These are phyloP conservation scores for Bombardia bombarda DNA, from an alignment of 495 filamentous ascomycete species.

Conservation along the genomic window DNA sequence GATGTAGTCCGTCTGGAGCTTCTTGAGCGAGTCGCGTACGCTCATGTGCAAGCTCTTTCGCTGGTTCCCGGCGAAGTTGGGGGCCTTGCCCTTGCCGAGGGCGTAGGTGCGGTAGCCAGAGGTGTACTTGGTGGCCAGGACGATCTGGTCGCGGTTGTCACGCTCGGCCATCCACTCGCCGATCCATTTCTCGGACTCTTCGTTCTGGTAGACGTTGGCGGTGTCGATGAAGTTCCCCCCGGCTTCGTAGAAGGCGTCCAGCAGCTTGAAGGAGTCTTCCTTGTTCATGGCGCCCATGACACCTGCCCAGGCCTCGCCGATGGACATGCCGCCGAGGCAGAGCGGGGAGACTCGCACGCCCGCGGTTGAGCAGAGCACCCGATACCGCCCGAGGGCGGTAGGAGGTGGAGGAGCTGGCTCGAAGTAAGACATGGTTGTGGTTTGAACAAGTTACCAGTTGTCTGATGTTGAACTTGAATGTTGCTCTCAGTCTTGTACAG, in stretches of 20 bases:
- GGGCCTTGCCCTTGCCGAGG: constrained; percentile 10
- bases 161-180: constrained; percentile 57
- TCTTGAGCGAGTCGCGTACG: constrained; percentile 47
- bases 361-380: constrained; percentile 49
- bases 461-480: too few relatives aligned
- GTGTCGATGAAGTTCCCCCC: constrained; percentile 69
- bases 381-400: constrained; percentile 48
- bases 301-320: constrained; percentile 44
- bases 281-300: constrained; percentile 13
- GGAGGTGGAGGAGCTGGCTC: constrained; percentile 36
- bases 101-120: constrained; percentile 13
- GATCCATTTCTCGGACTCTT: constrained; percentile 54
- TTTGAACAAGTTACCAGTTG: neutral
- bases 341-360: constrained; percentile 55
- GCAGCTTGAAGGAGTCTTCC: constrained; percentile 33
- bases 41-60: constrained; percentile 45
- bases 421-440: neutral
- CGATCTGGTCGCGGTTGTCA: constrained; percentile 49
- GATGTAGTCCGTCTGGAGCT: constrained; percentile 57
- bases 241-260: constrained; percentile 47
- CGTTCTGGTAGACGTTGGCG: constrained; percentile 55
- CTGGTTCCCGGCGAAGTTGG: constrained; percentile 51
- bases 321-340: constrained; percentile 55
- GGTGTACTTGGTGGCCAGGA: constrained; percentile 57
- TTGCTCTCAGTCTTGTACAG: too few relatives aligned